Conservation (phyloP, 495 filamentous ascomycete species). For the Talaromyces proteolyticus region DNA sequence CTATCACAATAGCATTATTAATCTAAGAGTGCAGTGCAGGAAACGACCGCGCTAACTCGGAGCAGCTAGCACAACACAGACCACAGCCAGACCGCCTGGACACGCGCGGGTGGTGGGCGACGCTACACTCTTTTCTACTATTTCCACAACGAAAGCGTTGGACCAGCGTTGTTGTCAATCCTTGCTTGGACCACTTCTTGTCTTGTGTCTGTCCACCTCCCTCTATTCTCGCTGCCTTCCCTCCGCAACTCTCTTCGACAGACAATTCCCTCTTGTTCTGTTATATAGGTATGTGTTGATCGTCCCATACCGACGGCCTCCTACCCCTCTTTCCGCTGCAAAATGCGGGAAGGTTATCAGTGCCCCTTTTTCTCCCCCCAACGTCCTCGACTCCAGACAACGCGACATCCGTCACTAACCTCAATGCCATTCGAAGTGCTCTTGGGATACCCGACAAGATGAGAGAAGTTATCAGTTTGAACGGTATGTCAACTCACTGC, state of each 20-base stretch:
- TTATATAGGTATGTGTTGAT: background rate
- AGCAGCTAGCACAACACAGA: background rate
- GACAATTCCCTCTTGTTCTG: slow-evolving; percentile 5
- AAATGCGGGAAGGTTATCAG: background rate
- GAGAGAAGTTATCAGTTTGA: slow-evolving; percentile 99
- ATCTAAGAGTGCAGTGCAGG: too few relatives aligned
- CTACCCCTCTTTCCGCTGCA: background rate
- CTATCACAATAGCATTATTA: too few relatives aligned
- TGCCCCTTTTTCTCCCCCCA: background rate
- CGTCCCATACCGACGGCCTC: background rate
- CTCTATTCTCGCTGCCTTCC: slow-evolving; percentile 9
- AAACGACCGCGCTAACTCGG: background rate
- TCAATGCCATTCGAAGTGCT: background rate
- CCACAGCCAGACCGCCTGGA: background rate
- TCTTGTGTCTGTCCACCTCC: background rate
- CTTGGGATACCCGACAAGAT: slow-evolving; percentile 52
- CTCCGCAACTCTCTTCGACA: slow-evolving; percentile 7
- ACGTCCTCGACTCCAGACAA: background rate
- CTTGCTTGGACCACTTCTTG: background rate
- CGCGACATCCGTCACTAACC: background rate
- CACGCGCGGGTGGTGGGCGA: background rate
- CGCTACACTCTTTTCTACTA: background rate
- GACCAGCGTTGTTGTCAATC: background rate
- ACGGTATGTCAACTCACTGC: slow-evolving; percentile 62
- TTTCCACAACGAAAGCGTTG: slow-evolving; percentile 5